phyloP scores from a whole-genome alignment of 2,329 filamentous ascomycete species.

The Microdochium trichocladiopsis region DNA sequence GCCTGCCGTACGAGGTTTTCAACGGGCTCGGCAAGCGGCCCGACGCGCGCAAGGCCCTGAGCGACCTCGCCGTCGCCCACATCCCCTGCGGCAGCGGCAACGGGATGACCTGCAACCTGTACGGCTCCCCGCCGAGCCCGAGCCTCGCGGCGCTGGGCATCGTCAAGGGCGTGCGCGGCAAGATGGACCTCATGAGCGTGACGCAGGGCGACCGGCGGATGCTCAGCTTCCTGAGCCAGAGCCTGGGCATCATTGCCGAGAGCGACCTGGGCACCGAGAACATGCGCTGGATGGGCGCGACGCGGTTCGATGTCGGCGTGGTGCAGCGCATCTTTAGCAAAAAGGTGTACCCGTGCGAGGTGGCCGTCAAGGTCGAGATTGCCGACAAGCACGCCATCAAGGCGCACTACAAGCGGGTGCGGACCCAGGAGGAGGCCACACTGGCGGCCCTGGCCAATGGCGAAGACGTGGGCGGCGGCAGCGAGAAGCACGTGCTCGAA shows the following conservation, averaged over 20 bases:
- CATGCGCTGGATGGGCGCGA: conserved; percentile 84
- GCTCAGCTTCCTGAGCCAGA: conserved; percentile 86
- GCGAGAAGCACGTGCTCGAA: conserved; percentile 11
- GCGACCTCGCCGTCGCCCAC: conserved; percentile 74
- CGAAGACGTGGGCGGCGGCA: conserved; percentile 8
- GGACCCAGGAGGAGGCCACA: conserved; percentile 19
- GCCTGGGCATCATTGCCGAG: conserved; percentile 85
- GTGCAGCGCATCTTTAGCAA: conserved; percentile 69
- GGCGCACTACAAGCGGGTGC: conserved; percentile 57
- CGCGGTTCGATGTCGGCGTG: conserved; percentile 80
- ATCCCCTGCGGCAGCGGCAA: conserved; percentile 93
- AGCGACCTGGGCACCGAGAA: conserved; percentile 84
- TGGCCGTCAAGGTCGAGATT: conserved; percentile 78
- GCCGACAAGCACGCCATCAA: conserved; percentile 68
- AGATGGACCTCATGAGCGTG: conserved; percentile 79
- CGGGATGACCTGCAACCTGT: conserved; percentile 84
- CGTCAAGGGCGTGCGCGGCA: conserved; percentile 79
- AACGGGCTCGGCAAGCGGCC: conserved; percentile 76
- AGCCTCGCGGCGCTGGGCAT: conserved; percentile 74
- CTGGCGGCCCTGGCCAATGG: conserved; percentile 1
- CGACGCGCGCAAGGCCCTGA: conserved; percentile 69
- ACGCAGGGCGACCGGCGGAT: conserved; percentile 71
- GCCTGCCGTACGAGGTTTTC: conserved; percentile 87
- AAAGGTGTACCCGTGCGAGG: conserved; percentile 79
- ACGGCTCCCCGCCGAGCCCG: conserved; percentile 64